Conservation (phyloP, 2,329 filamentous ascomycete species). For the Aureobasidium melanogenum region DNA sequence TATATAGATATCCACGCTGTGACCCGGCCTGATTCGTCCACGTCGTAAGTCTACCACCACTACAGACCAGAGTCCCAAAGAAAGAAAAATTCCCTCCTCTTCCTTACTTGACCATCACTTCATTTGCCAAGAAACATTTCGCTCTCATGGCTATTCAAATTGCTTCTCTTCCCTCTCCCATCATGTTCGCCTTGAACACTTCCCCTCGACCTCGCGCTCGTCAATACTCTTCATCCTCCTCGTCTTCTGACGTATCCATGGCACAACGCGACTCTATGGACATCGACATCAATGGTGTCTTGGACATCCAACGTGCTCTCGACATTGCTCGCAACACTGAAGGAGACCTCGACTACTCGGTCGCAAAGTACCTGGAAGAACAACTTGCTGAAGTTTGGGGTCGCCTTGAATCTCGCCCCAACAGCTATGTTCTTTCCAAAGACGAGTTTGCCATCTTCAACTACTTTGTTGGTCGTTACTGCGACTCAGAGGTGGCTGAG, state of each 20-base stretch:
- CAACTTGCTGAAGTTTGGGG: slow-evolving; percentile 58
- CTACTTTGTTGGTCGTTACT: slow-evolving; percentile 64
- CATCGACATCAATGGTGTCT: slow-evolving; percentile 28
- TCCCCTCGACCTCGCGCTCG: slow-evolving; percentile 6
- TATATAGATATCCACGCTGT: slow-evolving; percentile 10
- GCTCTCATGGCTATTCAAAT: slow-evolving; percentile 11
- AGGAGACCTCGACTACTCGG: slow-evolving; percentile 55
- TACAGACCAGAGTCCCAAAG: background rate
- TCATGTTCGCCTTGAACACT: slow-evolving; percentile 8
- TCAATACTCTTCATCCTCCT: slow-evolving; percentile 10
- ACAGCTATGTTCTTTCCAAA: slow-evolving; percentile 62
- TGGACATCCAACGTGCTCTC: slow-evolving; percentile 57
- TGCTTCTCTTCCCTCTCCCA: slow-evolving; percentile 16
- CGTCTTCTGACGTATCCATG: slow-evolving; percentile 12
- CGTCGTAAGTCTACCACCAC: slow-evolving; percentile 11
- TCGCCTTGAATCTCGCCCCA: slow-evolving; percentile 55
- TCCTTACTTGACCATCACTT: background rate
- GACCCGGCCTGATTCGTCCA: slow-evolving; percentile 13
- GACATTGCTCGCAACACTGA: slow-evolving; percentile 67
- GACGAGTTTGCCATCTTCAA: slow-evolving; percentile 85
- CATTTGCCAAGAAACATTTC: slow-evolving; percentile 2
- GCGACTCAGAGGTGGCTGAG: slow-evolving; percentile 41
- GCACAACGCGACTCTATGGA: slow-evolving; percentile 11
- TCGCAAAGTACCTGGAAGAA: slow-evolving; percentile 56
- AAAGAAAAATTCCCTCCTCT: background rate